These are phyloP conservation scores for Crithidia acanthocephali DNA, from an alignment of 208 protist species.

Conservation along the genomic window DNA sequence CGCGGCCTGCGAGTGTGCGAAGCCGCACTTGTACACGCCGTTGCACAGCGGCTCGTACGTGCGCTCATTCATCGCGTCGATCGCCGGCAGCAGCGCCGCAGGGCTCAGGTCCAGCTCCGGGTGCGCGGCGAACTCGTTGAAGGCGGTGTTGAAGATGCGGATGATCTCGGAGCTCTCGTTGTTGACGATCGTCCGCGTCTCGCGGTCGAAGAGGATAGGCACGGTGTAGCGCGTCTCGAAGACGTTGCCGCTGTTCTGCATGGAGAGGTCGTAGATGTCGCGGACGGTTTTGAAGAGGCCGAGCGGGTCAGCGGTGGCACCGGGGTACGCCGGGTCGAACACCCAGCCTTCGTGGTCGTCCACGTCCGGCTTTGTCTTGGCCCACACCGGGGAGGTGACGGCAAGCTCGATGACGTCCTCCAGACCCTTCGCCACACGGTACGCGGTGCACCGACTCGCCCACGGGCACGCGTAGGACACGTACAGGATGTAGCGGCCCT, in stretches of 20 bases:
- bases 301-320: slow-evolving; percentile 48
- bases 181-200: slow-evolving; percentile 87
- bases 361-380: slow-evolving; percentile 42
- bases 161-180: slow-evolving; percentile 93
- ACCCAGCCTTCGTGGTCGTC: slow-evolving; percentile 64
- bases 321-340: slow-evolving; percentile 50
- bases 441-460: slow-evolving; percentile 62
- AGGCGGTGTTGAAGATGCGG: slow-evolving; percentile 83
- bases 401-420: slow-evolving; percentile 59
- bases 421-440: slow-evolving; percentile 60
- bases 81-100: slow-evolving; percentile 51
- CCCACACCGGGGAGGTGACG: slow-evolving; percentile 60
- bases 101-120: slow-evolving; percentile 78
- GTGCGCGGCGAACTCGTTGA: slow-evolving; percentile 60
- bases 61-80: slow-evolving; percentile 82
- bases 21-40: slow-evolving; percentile 92
- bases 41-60: slow-evolving; percentile 88
- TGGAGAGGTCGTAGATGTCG: slow-evolving; percentile 77
- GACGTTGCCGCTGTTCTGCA: slow-evolving; percentile 41
- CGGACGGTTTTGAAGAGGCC: slow-evolving; percentile 35
- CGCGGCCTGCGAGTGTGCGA: slow-evolving; percentile 68
- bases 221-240: slow-evolving; percentile 78
- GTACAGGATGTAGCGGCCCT: slow-evolving; percentile 90
- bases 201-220: slow-evolving; percentile 91
- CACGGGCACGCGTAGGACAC: slow-evolving; percentile 90